Conservation (phyloP, 495 filamentous ascomycete species). For the Hypoxylon trugodes region DNA sequence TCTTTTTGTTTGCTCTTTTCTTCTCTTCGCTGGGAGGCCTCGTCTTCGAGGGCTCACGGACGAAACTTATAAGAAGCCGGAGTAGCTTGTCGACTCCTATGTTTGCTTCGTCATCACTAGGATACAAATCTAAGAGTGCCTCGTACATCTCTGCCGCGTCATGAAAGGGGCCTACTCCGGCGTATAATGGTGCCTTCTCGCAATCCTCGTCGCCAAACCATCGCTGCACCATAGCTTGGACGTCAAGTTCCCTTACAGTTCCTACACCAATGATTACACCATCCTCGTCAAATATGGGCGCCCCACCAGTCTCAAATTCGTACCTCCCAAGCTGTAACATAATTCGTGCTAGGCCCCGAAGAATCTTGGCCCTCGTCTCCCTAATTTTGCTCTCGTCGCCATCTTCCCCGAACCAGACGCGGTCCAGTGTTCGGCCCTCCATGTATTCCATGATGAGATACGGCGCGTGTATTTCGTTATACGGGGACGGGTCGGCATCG, state of each 20-base stretch:
- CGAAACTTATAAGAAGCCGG: slow-evolving; percentile 17
- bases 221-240: slow-evolving; percentile 34
- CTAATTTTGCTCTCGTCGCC: not conserved
- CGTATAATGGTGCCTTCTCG: slow-evolving; percentile 18
- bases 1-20: not conserved
- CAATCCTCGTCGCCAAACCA: slow-evolving; percentile 33
- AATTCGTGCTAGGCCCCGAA: slow-evolving; percentile 17
- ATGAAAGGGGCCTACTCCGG: slow-evolving; percentile 13
- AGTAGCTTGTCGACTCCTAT: slow-evolving; percentile 32
- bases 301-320: slow-evolving; percentile 32
- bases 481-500: slow-evolving; percentile 26
- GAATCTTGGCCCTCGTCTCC: slow-evolving; percentile 13
- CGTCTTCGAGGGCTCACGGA: slow-evolving; percentile 18
- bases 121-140: slow-evolving; percentile 19
- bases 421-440: slow-evolving; percentile 28
- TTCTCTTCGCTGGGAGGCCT: not conserved
- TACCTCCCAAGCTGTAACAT: slow-evolving; percentile 36
- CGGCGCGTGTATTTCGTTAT: slow-evolving; percentile 32
- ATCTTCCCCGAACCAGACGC: slow-evolving; percentile 24
- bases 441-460: slow-evolving; percentile 40
- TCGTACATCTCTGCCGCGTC: slow-evolving; percentile 28
- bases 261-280: slow-evolving; percentile 16
- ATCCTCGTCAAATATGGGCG: slow-evolving; percentile 28
- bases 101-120: slow-evolving; percentile 8
- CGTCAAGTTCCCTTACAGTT: slow-evolving; percentile 23